A percentile compares a stretch with the other conserved stretches of the same genome.
These are phyloP conservation scores for Boletales sp. DNA, from an alignment of 768 basidiomycete species.

Conservation along the genomic window DNA sequence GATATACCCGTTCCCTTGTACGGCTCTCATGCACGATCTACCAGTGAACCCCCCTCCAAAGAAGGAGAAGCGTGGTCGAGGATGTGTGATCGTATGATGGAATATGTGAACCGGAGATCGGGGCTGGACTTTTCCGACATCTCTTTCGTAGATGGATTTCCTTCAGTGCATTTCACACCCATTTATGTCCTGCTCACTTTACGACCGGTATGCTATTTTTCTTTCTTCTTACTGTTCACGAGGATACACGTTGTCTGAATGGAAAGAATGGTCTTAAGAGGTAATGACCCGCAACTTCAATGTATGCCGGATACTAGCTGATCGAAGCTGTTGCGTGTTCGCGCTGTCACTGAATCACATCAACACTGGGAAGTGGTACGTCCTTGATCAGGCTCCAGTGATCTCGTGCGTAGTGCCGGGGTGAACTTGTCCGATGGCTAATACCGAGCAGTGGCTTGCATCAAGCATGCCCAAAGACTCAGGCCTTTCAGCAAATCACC, in stretches of 20 bases:
- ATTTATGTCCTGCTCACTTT: slow-evolving; percentile 70
- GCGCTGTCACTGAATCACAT: too few species aligned
- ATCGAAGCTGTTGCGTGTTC: too few species aligned
- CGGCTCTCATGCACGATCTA: slow-evolving; percentile 5
- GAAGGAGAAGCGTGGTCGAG: slow-evolving; percentile 45
- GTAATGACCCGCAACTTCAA: background rate
- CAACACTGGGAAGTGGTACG: too few species aligned
- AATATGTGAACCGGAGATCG: slow-evolving; percentile 16
- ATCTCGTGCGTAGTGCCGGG: too few species aligned
- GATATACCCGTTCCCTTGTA: background rate
- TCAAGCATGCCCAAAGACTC: slow-evolving; percentile 38
- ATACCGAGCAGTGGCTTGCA: background rate
- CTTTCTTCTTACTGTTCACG: slow-evolving; percentile 19
- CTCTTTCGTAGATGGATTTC: slow-evolving; percentile 33
- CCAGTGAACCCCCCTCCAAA: slow-evolving; percentile 75
- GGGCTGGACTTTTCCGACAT: slow-evolving; percentile 15
- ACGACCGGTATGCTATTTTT: slow-evolving; percentile 55
- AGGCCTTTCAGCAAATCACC: background rate
- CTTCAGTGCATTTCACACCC: slow-evolving; percentile 46
- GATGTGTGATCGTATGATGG: slow-evolving; percentile 73
- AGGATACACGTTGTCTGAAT: slow-evolving; percentile 38
- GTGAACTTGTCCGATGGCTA: too few species aligned
- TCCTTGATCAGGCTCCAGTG: too few species aligned
- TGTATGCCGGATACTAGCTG: too few species aligned
- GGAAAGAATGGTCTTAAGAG: background rate